Evolutionary conservation across 2,329 filamentous ascomycete species (phyloP), one percentile per base, ranked within the genome.

Genomic region (Lasiodiplodia gonubiensis): DNA sequence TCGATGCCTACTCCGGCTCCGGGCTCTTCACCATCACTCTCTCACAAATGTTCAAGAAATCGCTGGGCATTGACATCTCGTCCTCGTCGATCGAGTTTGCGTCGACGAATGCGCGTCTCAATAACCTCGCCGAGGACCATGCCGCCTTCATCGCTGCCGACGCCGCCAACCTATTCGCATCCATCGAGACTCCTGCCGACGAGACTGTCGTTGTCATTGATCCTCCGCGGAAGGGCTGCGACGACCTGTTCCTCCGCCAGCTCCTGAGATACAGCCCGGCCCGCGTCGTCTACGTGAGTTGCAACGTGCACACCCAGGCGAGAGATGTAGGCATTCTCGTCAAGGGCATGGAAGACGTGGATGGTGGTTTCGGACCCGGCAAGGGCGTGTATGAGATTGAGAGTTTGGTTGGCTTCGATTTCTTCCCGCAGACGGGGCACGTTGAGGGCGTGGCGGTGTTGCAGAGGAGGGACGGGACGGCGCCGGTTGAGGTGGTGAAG

Each of bases 221-320:
- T 76, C 95, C 95, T n/a, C 94, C 95, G 7, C 87, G 95, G 52
- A 99, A 98, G 79, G 95, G 95, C 11, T 98, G 95, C 77, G 94
- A 97, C 73, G 88, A 89, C 57, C 87, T 87, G 70, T 99, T 99
- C 78, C 81, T 99, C 51, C 80, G 83, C 18, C 95, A 99, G 82
- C 80, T 99, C 74, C 81, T 97, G 65, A 80, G 82, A 6, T 97
- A 92, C 74, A 91, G 86, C 0, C 94, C 95, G 0, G 85, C 85
- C 70, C 85, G 95, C 68, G 88, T 99, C 12, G 88, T 97, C 4
- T 99, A 99, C 77, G 94, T 99, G 49, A 97, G 92, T 76, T 99
- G 95, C 74, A 99, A 99, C 75, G 95, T 99, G 71, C 95, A 99
- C 77, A 98, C 94, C 10, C 95, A 98, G 85, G 95, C 95, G 16